Conservation (phyloP, 129 eudicot species). For the Heracleum sosnowskyi region DNA sequence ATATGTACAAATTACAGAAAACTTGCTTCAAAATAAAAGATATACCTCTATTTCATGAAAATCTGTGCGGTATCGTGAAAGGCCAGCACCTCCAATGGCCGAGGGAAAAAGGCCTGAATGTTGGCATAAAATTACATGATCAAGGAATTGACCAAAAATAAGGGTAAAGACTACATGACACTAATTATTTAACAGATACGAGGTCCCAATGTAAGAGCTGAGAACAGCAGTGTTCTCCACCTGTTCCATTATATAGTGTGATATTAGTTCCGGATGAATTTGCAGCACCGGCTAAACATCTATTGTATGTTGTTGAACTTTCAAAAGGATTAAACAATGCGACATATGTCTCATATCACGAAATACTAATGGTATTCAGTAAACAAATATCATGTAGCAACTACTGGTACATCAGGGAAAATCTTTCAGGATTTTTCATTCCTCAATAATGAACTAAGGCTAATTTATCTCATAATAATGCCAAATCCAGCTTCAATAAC, state of each 20-base stretch:
- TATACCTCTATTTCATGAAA: constrained; percentile 83
- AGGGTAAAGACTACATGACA: neutral
- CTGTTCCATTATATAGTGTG: neutral
- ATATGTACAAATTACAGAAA: neutral
- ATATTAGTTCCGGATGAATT: neutral
- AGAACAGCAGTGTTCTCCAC: neutral
- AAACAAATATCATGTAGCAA: neutral
- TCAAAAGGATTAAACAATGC: neutral
- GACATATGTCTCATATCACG: neutral
- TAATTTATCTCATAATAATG: neutral
- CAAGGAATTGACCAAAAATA: neutral
- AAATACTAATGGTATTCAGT: neutral
- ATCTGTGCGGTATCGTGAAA: constrained; percentile 82
- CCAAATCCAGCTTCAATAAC: neutral
- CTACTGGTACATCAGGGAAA: neutral
- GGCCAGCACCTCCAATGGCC: constrained; percentile 56
- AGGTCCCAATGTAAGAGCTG: neutral
- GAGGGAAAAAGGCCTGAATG: constrained; percentile 45
- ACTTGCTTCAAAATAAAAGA: neutral
- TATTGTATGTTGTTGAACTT: neutral
- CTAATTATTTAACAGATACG: neutral
- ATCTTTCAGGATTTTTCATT: neutral
- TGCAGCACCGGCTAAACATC: neutral
- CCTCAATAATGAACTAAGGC: neutral
- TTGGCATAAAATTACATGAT: constrained; percentile 3